These are phyloP conservation scores for Fusarium udum DNA, from an alignment of 2,329 filamentous ascomycete genomes.

Conservation along the genomic window DNA sequence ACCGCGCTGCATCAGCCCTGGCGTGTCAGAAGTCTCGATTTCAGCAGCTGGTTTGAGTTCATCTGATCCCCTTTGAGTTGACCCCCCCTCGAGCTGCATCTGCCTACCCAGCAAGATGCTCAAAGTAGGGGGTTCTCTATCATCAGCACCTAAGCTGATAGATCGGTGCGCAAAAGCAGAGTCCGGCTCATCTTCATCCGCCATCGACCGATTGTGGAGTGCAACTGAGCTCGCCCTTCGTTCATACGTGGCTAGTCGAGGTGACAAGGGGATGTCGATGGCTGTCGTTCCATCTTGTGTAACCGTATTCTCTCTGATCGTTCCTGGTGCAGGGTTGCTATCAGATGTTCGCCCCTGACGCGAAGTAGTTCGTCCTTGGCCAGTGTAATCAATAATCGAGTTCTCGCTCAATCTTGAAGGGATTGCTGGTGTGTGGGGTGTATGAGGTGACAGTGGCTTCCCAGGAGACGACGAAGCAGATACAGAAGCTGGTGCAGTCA, in stretches of 20 bases:
- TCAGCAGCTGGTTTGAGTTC: conserved; percentile 55
- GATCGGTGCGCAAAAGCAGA: conserved; percentile 71
- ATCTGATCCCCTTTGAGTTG: conserved; percentile 35
- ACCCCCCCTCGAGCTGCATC: conserved; percentile 48
- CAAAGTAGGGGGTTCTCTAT: conserved; percentile 71
- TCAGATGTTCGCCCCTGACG: conserved; percentile 42
- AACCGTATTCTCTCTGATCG: conserved; percentile 51
- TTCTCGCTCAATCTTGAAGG: conserved; percentile 93
- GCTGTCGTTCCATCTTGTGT: conserved; percentile 67
- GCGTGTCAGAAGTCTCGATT: conserved; percentile 51
- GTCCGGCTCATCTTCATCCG: conserved; percentile 69
- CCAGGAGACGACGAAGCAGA: conserved; percentile 90
- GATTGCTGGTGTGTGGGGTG: conserved; percentile 91
- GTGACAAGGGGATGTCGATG: conserved; percentile 79
- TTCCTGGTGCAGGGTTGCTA: conserved; percentile 42
- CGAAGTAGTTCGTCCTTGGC: conserved; percentile 45
- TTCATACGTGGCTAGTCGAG: conserved; percentile 64
- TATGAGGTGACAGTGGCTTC: conserved; percentile 89
- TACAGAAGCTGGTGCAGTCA: conserved; percentile 76
- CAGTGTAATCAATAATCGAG: conserved; percentile 66
- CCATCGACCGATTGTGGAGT: conserved; percentile 65
- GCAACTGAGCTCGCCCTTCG: conserved; percentile 76
- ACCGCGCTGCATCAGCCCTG: conserved; percentile 53
- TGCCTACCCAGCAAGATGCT: conserved; percentile 67
- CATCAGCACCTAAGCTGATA: conserved; percentile 73